Evolutionary conservation across 768 basidiomycete genomes (phyloP).

Genomic region (Phylloporus rhodoxanthus): DNA sequence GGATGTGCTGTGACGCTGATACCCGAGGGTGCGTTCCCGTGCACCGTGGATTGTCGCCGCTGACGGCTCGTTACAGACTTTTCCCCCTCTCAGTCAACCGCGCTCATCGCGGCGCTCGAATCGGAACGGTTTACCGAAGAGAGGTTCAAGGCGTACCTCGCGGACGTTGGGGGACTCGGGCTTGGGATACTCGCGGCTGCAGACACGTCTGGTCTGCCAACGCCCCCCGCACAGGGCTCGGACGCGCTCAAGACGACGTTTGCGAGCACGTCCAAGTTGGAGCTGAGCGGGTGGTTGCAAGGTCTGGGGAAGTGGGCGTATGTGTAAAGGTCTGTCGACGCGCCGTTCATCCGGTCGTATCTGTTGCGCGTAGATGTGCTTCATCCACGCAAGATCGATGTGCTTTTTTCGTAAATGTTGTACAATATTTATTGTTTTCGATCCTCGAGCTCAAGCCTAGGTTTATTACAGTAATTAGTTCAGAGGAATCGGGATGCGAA

Average conservation of each 20-base stretch:
- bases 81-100: constrained; percentile 48
- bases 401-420: background rate
- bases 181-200: constrained; percentile 71
- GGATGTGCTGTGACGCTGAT: constrained; percentile 96
- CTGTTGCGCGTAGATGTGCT: background rate
- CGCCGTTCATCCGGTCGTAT: background rate
- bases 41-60: background rate
- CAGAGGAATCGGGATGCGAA: too few relatives aligned
- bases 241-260: constrained; percentile 23
- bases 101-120: constrained; percentile 53
- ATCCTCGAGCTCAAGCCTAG: too few relatives aligned
- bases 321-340: constrained; percentile 17
- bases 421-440: background rate
- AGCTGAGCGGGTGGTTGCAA: constrained; percentile 34
- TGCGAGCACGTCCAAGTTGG: constrained; percentile 19
- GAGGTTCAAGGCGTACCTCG: constrained; percentile 57
- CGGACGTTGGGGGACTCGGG: constrained; percentile 89
- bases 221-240: constrained; percentile 17
- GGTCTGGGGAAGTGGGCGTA: constrained; percentile 36
- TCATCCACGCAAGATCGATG: background rate
- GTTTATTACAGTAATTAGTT: too few relatives aligned
- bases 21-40: constrained; percentile 69
- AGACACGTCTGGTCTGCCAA: constrained; percentile 14
- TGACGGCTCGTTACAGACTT: constrained; percentile 49
- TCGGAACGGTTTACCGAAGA: constrained; percentile 30